A percentile compares a stretch with the other conserved stretches of the same genome.
Conservation (phyloP, 148 eudicot genomes). For the Pharnaceum exiguum region DNA sequence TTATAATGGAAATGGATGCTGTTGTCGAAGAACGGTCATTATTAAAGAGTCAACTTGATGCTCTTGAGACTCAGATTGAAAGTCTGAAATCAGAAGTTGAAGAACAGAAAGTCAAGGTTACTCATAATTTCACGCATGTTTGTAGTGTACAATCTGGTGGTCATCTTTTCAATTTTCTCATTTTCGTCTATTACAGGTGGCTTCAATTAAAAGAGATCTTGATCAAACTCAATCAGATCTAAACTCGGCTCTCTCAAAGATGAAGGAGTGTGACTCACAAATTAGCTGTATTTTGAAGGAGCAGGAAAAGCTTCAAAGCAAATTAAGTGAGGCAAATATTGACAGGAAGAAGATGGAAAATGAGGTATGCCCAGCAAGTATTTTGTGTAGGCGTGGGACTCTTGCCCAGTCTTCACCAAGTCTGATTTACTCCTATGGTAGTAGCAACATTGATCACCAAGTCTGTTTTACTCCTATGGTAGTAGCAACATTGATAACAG, state of each 20-base stretch:
- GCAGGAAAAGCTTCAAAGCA: constrained; percentile 69
- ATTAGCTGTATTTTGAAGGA: constrained; percentile 59
- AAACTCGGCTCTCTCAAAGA: constrained; percentile 55
- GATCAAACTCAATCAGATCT: constrained; percentile 67
- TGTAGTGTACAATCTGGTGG: neutral
- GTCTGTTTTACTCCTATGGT: no score
- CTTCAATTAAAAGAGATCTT: constrained; percentile 45
- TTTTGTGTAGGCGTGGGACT: no score
- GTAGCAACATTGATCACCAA: no score
- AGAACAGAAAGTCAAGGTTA: constrained; percentile 59
- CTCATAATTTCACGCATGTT: neutral
- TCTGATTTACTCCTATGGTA: no score
- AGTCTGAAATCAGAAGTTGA: constrained; percentile 54
- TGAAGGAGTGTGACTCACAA: constrained; percentile 89
- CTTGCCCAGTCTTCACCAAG: no score
- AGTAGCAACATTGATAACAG: no score
- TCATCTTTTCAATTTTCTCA: neutral
- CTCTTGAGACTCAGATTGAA: constrained; percentile 54
- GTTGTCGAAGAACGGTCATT: constrained; percentile 59
- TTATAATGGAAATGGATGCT: constrained; percentile 91
- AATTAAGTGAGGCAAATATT: constrained; percentile 57
- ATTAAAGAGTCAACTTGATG: constrained; percentile 57
- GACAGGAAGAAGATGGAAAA: constrained; percentile 92
- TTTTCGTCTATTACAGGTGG: constrained; percentile 43
- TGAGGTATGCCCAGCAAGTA: constrained; percentile 43